Percentiles rank a stretch among this genome's conserved stretches.
phyloP scores from a whole-genome alignment of 495 filamentous ascomycete genomes.

The Hypomontagnella submonticulosa region DNA sequence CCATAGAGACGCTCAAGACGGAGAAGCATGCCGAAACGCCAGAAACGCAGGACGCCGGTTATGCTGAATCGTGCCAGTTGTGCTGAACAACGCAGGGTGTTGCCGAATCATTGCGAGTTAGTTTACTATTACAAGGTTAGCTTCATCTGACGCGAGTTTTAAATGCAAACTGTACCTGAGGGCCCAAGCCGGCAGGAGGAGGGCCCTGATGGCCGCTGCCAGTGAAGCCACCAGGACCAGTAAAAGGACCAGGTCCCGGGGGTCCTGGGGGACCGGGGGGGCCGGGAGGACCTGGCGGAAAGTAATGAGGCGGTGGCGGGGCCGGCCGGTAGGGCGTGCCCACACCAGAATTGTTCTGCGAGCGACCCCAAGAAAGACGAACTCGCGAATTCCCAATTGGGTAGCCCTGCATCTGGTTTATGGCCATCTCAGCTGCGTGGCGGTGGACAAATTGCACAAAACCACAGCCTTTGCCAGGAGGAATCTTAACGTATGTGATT shows the following conservation, averaged over 20 bases:
- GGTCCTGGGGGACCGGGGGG: slow-evolving; percentile 59
- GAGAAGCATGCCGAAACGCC: slow-evolving; percentile 50
- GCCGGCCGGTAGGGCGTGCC: slow-evolving; percentile 97
- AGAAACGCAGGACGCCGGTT: slow-evolving; percentile 50
- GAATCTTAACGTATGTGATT: slow-evolving; percentile 99
- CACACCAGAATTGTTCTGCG: slow-evolving; percentile 99
- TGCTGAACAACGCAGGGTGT: neutral
- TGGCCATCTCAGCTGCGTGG: slow-evolving; percentile 99
- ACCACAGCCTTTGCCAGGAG: slow-evolving; percentile 97
- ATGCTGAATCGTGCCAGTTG: slow-evolving; percentile 40
- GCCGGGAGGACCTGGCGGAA: slow-evolving; percentile 77
- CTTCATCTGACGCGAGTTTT: neutral
- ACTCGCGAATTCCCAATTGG: slow-evolving; percentile 99
- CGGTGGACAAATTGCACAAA: slow-evolving; percentile 99
- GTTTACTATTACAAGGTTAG: slow-evolving; percentile 31
- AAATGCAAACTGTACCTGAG: slow-evolving; percentile 39
- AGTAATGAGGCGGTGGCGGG: slow-evolving; percentile 89
- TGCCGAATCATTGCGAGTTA: slow-evolving; percentile 20
- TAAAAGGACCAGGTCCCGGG: slow-evolving; percentile 32
- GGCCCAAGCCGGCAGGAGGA: slow-evolving; percentile 46
- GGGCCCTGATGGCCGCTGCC: slow-evolving; percentile 41
- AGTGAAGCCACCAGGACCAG: slow-evolving; percentile 43
- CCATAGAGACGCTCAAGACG: slow-evolving; percentile 46
- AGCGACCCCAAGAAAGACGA: slow-evolving; percentile 95
- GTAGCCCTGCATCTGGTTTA: slow-evolving; percentile 99